Conservation (phyloP, 2,329 filamentous ascomycete species). For the Emmonsiellopsis sp. region DNA sequence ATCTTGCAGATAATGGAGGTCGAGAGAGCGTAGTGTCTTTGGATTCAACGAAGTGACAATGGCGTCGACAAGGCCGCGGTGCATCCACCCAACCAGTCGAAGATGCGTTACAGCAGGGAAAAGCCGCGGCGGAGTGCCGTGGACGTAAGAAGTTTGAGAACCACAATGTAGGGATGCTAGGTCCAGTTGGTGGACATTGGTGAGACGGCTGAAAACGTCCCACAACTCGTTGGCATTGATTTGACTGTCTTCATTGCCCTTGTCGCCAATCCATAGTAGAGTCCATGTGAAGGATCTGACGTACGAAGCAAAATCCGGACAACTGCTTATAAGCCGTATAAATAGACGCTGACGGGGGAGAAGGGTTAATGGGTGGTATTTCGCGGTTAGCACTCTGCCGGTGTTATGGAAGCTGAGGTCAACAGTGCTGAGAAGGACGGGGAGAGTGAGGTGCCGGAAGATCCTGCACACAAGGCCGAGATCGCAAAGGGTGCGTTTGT, state of each 20-base stretch:
- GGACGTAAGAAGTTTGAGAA: background rate
- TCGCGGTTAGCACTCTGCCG: constrained; percentile 2
- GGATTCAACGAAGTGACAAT: constrained; percentile 7
- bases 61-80: constrained; percentile 8
- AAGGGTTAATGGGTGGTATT: constrained; percentile 4
- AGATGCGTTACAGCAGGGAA: constrained; percentile 8
- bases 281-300: constrained; percentile 7
- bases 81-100: constrained; percentile 9
- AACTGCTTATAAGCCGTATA: constrained; percentile 3
- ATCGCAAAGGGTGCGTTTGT: no score
- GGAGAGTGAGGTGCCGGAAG: background rate
- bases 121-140: constrained; percentile 5
- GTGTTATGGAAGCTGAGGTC: constrained; percentile 6
- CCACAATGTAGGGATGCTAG: constrained; percentile 5
- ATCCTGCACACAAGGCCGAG: no score
- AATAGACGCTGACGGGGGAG: constrained; percentile 5
- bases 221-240: constrained; percentile 7
- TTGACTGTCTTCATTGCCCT: background rate
- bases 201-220: constrained; percentile 7
- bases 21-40: background rate
- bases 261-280: constrained; percentile 4
- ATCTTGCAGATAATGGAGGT: constrained; percentile 7
- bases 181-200: constrained; percentile 7
- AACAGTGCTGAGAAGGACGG: constrained; percentile 4
- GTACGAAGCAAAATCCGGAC: constrained; percentile 1